Base-by-base conservation (phyloP, 345 rosid genomes). In the Boechera retrofracta region DNA sequence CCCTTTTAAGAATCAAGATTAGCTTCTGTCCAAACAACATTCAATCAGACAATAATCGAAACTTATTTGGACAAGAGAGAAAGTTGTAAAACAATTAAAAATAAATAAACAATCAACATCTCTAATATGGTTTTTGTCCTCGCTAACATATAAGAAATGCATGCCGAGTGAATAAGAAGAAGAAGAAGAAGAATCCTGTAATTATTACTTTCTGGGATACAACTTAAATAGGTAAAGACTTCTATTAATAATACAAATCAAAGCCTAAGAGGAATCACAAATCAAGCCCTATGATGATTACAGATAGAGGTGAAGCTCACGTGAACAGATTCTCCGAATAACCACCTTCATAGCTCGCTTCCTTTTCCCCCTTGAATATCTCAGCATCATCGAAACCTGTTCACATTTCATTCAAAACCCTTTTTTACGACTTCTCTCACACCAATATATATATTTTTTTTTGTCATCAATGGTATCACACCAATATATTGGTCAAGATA, bases 331-430 rank as follows among this genome's bases (percentile, higher is more conserved):
- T 73, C 75, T 79, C 78, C 32, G 74, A 67, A 62, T 73, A 73
- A 67, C 64, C 64, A 53, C 74, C 74, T 59, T 86, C 87, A 12
- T 81, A 89, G 26, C 81, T 79, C 21, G 74, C 76, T 49, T 76
- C 86, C 54, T 85, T 88, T 70, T 59, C 74, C 53, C 82, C 73
- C 45, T 73, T 77, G 79, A 91, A 89, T 77, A 95, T 88, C 85
- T 95, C 96, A 57, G 52, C 71, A 74, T 92, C 99, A 78, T 85
- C 84, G 29, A 95, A 95, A 18, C 94, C 98, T 95, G 89, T 67
- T 66, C 86, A 82, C 6, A 69, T 63, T 47, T 67, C 74, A 68
- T 48, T 29, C 38, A 6, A 71, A 26, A 5, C 2, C 39, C 24
- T 2, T 24, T 68, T 52, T 9, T 16, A 7, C 24, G 15, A 44